Conservation (phyloP, 176 grass and related monocot genomes). For the Pharus latifolius region DNA sequence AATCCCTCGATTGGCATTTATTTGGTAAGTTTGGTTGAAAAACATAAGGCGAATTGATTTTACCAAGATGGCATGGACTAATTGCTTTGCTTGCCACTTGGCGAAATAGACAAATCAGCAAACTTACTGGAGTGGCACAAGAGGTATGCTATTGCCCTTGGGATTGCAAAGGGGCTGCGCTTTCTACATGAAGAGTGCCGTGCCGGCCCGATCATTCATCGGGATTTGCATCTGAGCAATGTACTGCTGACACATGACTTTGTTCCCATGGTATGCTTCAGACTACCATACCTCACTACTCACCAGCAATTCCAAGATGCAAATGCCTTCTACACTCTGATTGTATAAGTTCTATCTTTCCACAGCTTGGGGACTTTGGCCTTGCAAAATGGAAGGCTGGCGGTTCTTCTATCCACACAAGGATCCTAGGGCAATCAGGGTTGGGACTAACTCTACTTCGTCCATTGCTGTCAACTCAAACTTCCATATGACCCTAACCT, state of each 20-base stretch:
- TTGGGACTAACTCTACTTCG: conserved; percentile 10
- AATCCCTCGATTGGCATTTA: conserved; percentile 68
- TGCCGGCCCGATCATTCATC: conserved; percentile 64
- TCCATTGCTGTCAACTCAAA: neutral
- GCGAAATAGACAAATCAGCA: conserved; percentile 38
- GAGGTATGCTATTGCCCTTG: conserved; percentile 54
- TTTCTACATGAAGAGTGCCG: conserved; percentile 67
- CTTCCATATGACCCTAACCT: neutral
- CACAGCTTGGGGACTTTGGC: conserved; percentile 65
- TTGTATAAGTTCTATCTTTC: neutral
- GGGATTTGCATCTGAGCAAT: conserved; percentile 70
- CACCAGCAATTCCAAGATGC: neutral
- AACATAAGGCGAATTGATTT: neutral
- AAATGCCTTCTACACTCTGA: neutral
- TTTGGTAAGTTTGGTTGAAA: conserved; percentile 34
- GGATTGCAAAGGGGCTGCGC: conserved; percentile 62
- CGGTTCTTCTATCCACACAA: conserved; percentile 35
- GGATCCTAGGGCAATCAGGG: conserved; percentile 56
- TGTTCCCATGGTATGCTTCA: conserved; percentile 51
- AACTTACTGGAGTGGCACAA: conserved; percentile 60
- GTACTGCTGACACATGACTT: conserved; percentile 66
- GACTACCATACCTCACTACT: neutral
- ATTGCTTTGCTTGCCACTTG: neutral
- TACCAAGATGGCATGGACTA: neutral
- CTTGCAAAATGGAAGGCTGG: conserved; percentile 66